Evolutionary conservation across 1,284 basidiomycete species (phyloP).

Genomic region (Tremellales sp.): DNA sequence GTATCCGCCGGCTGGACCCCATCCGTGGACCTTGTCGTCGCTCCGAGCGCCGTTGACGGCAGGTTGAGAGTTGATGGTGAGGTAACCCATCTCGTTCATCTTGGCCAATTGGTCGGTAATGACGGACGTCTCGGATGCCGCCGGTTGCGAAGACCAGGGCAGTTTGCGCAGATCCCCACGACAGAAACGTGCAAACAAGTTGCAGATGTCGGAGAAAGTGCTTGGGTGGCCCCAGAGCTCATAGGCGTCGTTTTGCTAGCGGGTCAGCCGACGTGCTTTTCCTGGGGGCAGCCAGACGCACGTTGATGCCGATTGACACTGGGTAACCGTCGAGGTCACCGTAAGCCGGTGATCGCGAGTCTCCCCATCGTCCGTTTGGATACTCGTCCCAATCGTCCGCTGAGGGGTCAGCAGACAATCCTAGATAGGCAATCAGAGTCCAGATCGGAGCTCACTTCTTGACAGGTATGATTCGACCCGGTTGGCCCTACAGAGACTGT

Average conservation of each 20-base stretch:
- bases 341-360: slow-evolving; percentile 93
- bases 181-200: slow-evolving; percentile 80
- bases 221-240: slow-evolving; percentile 84
- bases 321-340: slow-evolving; percentile 96
- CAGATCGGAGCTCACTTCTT: slow-evolving; percentile 54
- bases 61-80: slow-evolving; percentile 98
- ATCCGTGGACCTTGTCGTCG: slow-evolving; percentile 82
- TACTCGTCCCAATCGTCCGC: slow-evolving; percentile 98
- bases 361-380: slow-evolving; percentile 97
- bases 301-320: slow-evolving; percentile 74
- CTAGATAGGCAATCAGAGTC: not conserved
- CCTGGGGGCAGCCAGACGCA: slow-evolving; percentile 53
- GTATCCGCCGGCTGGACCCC: slow-evolving; percentile 85
- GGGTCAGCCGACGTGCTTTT: no score
- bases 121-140: slow-evolving; percentile 76
- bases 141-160: slow-evolving; percentile 92
- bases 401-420: slow-evolving; percentile 1
- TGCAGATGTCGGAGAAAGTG: slow-evolving; percentile 55
- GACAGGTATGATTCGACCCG: slow-evolving; percentile 85
- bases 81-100: slow-evolving; percentile 85
- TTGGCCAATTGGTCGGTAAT: slow-evolving; percentile 75
- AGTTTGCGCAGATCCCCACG: slow-evolving; percentile 64
- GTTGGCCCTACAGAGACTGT: slow-evolving; percentile 74
- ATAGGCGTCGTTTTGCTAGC: slow-evolving; percentile 60
- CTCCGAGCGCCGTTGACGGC: slow-evolving; percentile 89